Evolutionary conservation across 2,329 filamentous ascomycete genomes (phyloP).

Genomic region (Cercospora sesami): DNA sequence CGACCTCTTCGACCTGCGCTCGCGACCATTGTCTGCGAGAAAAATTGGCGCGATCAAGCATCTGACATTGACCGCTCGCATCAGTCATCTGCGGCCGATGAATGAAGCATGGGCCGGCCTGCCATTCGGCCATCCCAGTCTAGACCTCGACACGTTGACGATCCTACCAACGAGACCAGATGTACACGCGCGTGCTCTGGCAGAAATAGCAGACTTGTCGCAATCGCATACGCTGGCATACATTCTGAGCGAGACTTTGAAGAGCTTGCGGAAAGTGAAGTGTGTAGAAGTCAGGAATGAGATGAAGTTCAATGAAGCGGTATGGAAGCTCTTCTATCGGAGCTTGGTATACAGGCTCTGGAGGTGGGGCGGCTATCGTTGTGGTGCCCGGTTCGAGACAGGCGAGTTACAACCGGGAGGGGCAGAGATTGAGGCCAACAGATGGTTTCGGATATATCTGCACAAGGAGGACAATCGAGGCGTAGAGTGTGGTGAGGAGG

Average conservation of each 20-base stretch:
- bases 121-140: conserved; percentile 37
- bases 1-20: conserved; percentile 32
- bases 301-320: conserved; percentile 37
- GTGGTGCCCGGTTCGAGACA: conserved; percentile 36
- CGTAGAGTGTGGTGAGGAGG: conserved; percentile 34
- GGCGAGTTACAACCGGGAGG: conserved; percentile 21
- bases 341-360: conserved; percentile 38
- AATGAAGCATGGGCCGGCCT: conserved; percentile 40
- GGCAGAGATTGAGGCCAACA: conserved; percentile 15
- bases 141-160: conserved; percentile 37
- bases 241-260: conserved; percentile 40
- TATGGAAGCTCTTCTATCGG: conserved; percentile 40
- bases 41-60: conserved; percentile 36
- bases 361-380: conserved; percentile 38
- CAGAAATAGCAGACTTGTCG: conserved; percentile 40
- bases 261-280: conserved; percentile 35
- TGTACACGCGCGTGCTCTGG: conserved; percentile 32
- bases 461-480: conserved; percentile 20
- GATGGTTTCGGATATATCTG: conserved; percentile 26
- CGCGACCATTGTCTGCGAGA: conserved; percentile 22
- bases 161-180: conserved; percentile 38
- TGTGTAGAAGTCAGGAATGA: conserved; percentile 37
- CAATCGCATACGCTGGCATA: conserved; percentile 41
- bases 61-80: conserved; percentile 38
- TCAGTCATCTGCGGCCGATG: conserved; percentile 36